These are phyloP conservation scores for Sedum album DNA, from an alignment of 164 flowering plant genomes.

Conservation along the genomic window DNA sequence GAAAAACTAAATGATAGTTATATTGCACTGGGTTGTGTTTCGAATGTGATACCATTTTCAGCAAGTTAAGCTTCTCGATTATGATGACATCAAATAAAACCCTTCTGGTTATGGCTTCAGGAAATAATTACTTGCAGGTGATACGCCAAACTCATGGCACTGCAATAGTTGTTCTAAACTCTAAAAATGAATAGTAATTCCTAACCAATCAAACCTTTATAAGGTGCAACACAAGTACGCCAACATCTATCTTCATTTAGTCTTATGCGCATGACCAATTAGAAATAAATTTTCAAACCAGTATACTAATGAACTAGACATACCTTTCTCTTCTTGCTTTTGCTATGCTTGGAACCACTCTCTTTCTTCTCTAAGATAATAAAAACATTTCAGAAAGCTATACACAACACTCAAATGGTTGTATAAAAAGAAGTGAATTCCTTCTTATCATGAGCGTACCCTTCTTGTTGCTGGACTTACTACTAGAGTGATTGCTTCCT, in stretches of 20 bases:
- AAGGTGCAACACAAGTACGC: too few relatives aligned
- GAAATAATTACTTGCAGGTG: too few relatives aligned
- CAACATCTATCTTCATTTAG: not conserved
- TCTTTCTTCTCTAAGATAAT: conserved; percentile 64
- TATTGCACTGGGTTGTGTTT: too few relatives aligned
- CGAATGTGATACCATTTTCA: not conserved
- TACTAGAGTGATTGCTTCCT: conserved; percentile 70
- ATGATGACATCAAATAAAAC: not conserved
- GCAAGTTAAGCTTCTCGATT: not conserved
- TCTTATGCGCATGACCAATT: not conserved
- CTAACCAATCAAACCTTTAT: too few relatives aligned
- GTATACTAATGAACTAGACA: not conserved
- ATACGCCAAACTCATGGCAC: too few relatives aligned
- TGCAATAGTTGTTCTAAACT: not conserved
- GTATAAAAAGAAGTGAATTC: not conserved
- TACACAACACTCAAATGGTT: not conserved
- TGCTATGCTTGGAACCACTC: conserved; percentile 57
- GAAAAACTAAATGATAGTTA: not conserved
- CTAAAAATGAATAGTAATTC: too few relatives aligned
- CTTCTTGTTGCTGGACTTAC: conserved; percentile 51
- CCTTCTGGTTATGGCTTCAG: too few relatives aligned
- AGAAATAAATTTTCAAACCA: not conserved
- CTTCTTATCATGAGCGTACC: conserved; percentile 27
- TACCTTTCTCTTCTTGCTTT: conserved; percentile 92
- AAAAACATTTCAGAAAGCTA: conserved; percentile 13